Evolutionary conservation across 805 yeast genomes (phyloP).

Genomic region (Pichia insulana): DNA sequence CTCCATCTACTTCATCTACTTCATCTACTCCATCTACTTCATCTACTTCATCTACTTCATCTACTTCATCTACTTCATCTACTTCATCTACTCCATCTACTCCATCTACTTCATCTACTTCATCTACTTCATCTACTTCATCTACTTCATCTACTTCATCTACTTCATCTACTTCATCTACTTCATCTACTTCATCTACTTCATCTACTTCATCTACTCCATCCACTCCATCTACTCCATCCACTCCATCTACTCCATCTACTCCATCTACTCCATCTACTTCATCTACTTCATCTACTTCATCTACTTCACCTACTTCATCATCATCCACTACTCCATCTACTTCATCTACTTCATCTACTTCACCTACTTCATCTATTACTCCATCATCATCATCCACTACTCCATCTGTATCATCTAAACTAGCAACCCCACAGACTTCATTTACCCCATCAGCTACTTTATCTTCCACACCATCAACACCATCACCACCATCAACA

Average conservation of each 20-base stretch:
- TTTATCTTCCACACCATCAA: not conserved
- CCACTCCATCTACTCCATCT: not conserved
- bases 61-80: slow-evolving; percentile 9
- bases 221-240: slow-evolving; percentile 3
- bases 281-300: slow-evolving; percentile 20
- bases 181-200: too few relatives aligned
- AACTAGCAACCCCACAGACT: not conserved
- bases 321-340: slow-evolving; percentile 26
- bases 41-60: not conserved
- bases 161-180: not conserved
- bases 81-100: not conserved
- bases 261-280: slow-evolving; percentile 20
- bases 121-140: not conserved
- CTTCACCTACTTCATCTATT: not conserved
- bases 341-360: slow-evolving; percentile 1
- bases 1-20: not conserved
- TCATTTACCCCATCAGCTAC: not conserved
- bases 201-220: not conserved
- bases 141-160: not conserved
- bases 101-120: not conserved
- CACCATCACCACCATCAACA: slow-evolving; percentile 1
- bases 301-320: not conserved
- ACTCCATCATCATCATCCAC: slow-evolving; percentile 1
- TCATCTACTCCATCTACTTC: too few relatives aligned
- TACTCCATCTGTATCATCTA: not conserved